Conservation (phyloP, 768 basidiomycete species). For the Neoboletus brunneissimus region DNA sequence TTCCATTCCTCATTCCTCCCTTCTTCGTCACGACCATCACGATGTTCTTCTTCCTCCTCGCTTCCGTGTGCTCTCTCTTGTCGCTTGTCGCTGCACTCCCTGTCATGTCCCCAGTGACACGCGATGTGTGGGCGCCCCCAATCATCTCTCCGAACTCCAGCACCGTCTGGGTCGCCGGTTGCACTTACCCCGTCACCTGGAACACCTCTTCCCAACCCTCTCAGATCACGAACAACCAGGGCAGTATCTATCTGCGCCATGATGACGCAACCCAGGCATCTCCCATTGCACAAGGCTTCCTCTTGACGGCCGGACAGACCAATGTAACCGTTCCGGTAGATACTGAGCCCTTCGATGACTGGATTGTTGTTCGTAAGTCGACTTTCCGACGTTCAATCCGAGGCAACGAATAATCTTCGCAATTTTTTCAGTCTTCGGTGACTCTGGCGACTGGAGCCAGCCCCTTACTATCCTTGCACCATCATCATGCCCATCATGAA, state of each 20-base stretch:
- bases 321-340: slow-evolving; percentile 39
- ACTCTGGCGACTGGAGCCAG: slow-evolving; percentile 50
- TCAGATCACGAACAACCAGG: slow-evolving; percentile 48
- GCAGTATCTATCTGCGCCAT: slow-evolving; percentile 42
- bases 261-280: slow-evolving; percentile 26
- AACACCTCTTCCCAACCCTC: slow-evolving; percentile 39
- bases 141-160: slow-evolving; percentile 37
- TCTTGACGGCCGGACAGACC: slow-evolving; percentile 36
- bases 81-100: too few relatives aligned
- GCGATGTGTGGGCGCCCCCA: slow-evolving; percentile 51
- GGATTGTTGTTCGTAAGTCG: slow-evolving; percentile 45
- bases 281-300: slow-evolving; percentile 40
- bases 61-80: too few relatives aligned
- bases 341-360: slow-evolving; percentile 36
- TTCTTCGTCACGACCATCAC: too few relatives aligned
- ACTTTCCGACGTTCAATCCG: background rate
- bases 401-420: background rate
- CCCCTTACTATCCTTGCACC: slow-evolving; percentile 41
- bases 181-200: slow-evolving; percentile 45
- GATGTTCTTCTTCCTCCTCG: too few relatives aligned
- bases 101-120: slow-evolving; percentile 1
- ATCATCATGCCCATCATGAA: slow-evolving; percentile 1
- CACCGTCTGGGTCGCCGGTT: slow-evolving; percentile 42
- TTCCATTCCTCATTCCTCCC: background rate
- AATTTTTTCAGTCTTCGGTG: slow-evolving; percentile 43